phyloP scores from a whole-genome alignment of 768 basidiomycete species.

The Psilocybe sp. region DNA sequence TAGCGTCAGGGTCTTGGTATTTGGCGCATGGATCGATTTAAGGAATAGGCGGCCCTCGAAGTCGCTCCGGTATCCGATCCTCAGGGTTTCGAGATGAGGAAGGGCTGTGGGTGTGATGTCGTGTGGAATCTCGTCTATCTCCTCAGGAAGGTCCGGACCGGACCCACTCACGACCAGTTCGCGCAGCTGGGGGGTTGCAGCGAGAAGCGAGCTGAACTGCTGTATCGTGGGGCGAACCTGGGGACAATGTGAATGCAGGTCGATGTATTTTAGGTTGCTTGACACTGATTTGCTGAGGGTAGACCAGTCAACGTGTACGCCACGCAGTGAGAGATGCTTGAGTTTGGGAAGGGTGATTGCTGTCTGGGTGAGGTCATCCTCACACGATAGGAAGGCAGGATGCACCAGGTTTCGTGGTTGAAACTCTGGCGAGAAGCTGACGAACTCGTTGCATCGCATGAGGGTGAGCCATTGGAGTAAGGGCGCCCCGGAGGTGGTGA shows the following conservation, averaged over 20 bases:
- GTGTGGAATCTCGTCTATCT: constrained; percentile 20
- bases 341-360: constrained; percentile 39
- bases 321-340: constrained; percentile 46
- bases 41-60: constrained; percentile 37
- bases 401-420: constrained; percentile 36
- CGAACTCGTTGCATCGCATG: constrained; percentile 60
- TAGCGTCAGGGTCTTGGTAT: constrained; percentile 33
- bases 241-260: constrained; percentile 50
- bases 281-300: constrained; percentile 29
- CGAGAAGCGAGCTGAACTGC: constrained; percentile 43
- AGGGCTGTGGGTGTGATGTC: constrained; percentile 29
- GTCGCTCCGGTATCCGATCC: constrained; percentile 42
- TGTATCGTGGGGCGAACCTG: constrained; percentile 50
- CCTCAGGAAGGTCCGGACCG: constrained; percentile 32
- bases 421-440: constrained; percentile 43
- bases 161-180: constrained; percentile 47
- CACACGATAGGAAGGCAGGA: constrained; percentile 30
- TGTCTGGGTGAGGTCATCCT: constrained; percentile 11
- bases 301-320: constrained; percentile 57
- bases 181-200: constrained; percentile 35
- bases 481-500: constrained; percentile 34
- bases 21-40: constrained; percentile 37
- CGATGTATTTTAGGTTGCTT: constrained; percentile 29
- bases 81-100: constrained; percentile 34
- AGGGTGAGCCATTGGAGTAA: constrained; percentile 48